Percentiles rank a stretch among this genome's conserved stretches.
These are phyloP conservation scores for Nicotiana obtusifolia DNA, from an alignment of 257 asterid genomes.

Conservation along the genomic window DNA sequence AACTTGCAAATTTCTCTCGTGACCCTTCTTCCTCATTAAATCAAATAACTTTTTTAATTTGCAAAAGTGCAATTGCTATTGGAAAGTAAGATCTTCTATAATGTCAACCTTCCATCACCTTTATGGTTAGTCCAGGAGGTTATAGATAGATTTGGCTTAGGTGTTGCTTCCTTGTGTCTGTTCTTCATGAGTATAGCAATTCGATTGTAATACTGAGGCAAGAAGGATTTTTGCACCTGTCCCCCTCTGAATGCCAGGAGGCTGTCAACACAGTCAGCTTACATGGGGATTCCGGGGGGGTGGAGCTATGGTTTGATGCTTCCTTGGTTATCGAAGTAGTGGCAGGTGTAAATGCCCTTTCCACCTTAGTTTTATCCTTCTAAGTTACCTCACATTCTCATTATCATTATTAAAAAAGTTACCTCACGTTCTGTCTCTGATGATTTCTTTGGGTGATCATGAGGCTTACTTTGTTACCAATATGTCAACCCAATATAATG, in stretches of 20 bases:
- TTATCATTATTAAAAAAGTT: too few species aligned
- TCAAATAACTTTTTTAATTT: neutral
- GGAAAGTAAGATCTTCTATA: neutral
- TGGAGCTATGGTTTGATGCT: neutral
- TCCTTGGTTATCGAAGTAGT: neutral
- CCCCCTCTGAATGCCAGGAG: neutral
- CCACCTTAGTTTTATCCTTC: too few species aligned
- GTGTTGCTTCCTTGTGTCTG: neutral
- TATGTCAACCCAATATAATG: neutral
- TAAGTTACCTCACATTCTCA: too few species aligned
- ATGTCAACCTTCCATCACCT: neutral
- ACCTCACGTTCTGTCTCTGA: too few species aligned
- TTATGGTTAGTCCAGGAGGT: neutral
- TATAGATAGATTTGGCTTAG: neutral
- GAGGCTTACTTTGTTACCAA: neutral
- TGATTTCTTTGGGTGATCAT: neutral
- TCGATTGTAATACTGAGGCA: neutral
- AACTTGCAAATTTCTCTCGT: neutral
- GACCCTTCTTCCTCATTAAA: neutral
- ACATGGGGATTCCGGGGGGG: neutral
- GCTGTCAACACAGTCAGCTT: neutral
- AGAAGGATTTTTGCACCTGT: neutral
- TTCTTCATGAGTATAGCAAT: neutral
- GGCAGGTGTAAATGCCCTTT: constrained; percentile 1
- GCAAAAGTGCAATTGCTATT: neutral